A percentile compares a stretch with the other conserved stretches of the same genome.
Conservation (phyloP, 2,329 filamentous ascomycete genomes). For the Coniochaeta ligniaria region DNA sequence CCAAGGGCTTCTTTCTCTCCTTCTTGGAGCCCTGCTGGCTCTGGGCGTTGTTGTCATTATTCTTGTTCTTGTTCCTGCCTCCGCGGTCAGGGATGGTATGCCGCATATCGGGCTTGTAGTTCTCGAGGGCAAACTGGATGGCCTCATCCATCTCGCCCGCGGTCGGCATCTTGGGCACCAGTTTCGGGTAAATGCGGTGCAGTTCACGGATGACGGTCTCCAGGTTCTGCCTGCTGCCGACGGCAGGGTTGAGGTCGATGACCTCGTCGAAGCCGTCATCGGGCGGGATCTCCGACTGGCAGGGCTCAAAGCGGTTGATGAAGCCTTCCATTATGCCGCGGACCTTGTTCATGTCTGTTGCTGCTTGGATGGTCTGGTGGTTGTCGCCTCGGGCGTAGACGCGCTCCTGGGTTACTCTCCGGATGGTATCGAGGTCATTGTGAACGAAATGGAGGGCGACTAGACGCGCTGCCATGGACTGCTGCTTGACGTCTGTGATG, state of each 20-base stretch:
- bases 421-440: slow-evolving; percentile 66
- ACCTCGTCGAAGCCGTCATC: slow-evolving; percentile 77
- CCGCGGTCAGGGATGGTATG: slow-evolving; percentile 62
- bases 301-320: slow-evolving; percentile 73
- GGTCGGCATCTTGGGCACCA: slow-evolving; percentile 65
- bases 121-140: slow-evolving; percentile 65
- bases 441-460: slow-evolving; percentile 89
- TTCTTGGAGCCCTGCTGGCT: slow-evolving; percentile 23
- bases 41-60: slow-evolving; percentile 27
- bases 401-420: slow-evolving; percentile 66
- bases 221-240: slow-evolving; percentile 76
- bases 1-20: slow-evolving; percentile 40
- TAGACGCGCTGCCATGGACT: slow-evolving; percentile 58
- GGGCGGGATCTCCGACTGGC: slow-evolving; percentile 58
- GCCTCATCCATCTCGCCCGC: slow-evolving; percentile 71
- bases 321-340: slow-evolving; percentile 94
- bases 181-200: slow-evolving; percentile 67
- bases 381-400: slow-evolving; percentile 87
- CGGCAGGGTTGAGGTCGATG: slow-evolving; percentile 74
- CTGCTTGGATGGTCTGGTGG: slow-evolving; percentile 93
- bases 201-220: slow-evolving; percentile 69
- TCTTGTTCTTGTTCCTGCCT: slow-evolving; percentile 34
- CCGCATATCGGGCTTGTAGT: slow-evolving; percentile 70
- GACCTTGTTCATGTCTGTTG: slow-evolving; percentile 65
- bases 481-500: slow-evolving; percentile 65